phyloP scores from a whole-genome alignment of 1,284 basidiomycete species.

The Boletus calvinii region DNA sequence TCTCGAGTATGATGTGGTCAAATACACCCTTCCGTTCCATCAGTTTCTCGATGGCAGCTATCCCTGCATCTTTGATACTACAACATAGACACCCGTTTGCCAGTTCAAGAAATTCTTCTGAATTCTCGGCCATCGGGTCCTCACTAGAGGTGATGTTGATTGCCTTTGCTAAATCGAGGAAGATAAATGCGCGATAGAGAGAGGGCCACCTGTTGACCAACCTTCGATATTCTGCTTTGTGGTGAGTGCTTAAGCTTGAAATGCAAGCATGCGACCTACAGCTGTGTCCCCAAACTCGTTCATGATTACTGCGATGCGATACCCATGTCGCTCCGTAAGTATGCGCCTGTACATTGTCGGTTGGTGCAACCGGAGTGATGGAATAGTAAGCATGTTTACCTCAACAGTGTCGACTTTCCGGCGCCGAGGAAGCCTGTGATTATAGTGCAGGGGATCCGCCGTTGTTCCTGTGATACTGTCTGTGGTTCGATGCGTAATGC shows the following conservation, averaged over 20 bases:
- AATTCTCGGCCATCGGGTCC: constrained; percentile 58
- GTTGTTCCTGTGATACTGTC: constrained; percentile 7
- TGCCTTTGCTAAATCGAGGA: constrained; percentile 53
- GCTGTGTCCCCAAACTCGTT: constrained; percentile 90
- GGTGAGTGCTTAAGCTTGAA: constrained; percentile 12
- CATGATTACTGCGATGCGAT: constrained; percentile 95
- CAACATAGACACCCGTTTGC: constrained; percentile 95
- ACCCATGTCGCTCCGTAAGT: constrained; percentile 87
- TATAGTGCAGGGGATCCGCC: constrained; percentile 79
- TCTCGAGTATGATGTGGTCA: constrained; percentile 91
- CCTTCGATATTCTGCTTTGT: constrained; percentile 63
- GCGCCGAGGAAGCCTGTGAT: constrained; percentile 91
- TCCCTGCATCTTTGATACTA: constrained; percentile 88
- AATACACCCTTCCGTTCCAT: constrained; percentile 81
- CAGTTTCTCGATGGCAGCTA: constrained; percentile 88
- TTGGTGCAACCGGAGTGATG: neutral
- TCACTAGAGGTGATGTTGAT: constrained; percentile 74
- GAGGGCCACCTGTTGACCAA: constrained; percentile 34
- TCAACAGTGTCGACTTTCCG: constrained; percentile 87
- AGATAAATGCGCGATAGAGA: constrained; percentile 29
- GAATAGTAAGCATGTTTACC: constrained; percentile 39
- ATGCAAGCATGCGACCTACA: constrained; percentile 43
- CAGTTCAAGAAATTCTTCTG: constrained; percentile 82
- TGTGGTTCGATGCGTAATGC: neutral
- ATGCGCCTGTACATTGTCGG: constrained; percentile 61